Evolutionary conservation across 1,284 basidiomycete genomes (phyloP), one percentile per base, ranked within the genome.

Genomic region (Vanrija sp.): DNA sequence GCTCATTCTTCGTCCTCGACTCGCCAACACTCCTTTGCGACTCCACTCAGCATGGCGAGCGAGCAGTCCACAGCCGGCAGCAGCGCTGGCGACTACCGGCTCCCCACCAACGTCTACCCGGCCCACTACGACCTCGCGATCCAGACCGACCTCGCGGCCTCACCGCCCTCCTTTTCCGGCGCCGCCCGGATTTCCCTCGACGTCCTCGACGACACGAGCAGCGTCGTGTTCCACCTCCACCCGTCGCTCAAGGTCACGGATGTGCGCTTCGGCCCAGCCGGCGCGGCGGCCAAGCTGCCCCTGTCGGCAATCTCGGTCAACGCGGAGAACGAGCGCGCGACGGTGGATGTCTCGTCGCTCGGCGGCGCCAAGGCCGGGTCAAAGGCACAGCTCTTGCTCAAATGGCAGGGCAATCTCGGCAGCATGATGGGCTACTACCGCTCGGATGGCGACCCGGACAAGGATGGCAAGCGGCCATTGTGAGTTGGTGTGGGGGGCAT

Each of bases 61-160:
- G n/a, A n/a, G n/a, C n/a, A n/a, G 25, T 27, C 25, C 8, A 2
- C 31, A 31, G 31, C 31, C 15, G 31, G 12, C 31, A 31, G 9
- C 31, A 25, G 24, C 24, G 24, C 24, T 9, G 24, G 24, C 9
- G 31, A 31, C 31, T 31, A 85, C 72, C 84, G 89, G 61, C 82
- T 94, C 46, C 89, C 89, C 14, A 81, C 81, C 6, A 79, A 84
- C 63, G 84, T 90, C 54, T 53, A 61, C 43, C 23, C 31, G 7
- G 39, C 65, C 22, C 89, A 93, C 74, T 96, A 96, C 76, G 87
- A 79, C 64, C 74, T 95, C 49, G 85, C 84, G 43, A 79, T 95
- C 74, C 85, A 79, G 70, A 93, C 92, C 4, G 87, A 94, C 74
- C 81, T 96, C 49, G 81, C 87, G 57, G 81, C 81, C 20, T 79